Evolutionary conservation across 192 early-diverging fungal genomes (phyloP).

Genomic region (Anaeromyces robustus): DNA sequence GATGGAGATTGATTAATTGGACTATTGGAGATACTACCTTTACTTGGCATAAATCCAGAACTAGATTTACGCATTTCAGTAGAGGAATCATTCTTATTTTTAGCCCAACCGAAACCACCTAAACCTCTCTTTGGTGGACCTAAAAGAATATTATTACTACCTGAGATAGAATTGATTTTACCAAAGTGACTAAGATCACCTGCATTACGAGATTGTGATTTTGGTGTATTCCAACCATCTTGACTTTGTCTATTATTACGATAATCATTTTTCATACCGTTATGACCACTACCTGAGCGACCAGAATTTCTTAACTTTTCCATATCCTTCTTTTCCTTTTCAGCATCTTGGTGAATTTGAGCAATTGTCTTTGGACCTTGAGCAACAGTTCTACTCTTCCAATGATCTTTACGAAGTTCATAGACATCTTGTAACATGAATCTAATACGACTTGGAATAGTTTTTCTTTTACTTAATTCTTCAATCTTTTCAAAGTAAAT

Average conservation of each 20-base stretch:
- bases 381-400: conserved; percentile 48
- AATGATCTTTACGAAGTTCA: conserved; percentile 60
- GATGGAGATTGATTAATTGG: conserved; percentile 1
- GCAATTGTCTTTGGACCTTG: conserved; percentile 80
- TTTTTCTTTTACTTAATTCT: conserved; percentile 49
- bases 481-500: conserved; percentile 72
- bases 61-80: conserved; percentile 12
- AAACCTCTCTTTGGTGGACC: conserved; percentile 23
- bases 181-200: conserved; percentile 68
- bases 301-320: conserved; percentile 38
- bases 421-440: conserved; percentile 86
- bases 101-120: conserved; percentile 22
- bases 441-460: conserved; percentile 70
- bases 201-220: conserved; percentile 25
- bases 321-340: conserved; percentile 41
- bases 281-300: conserved; percentile 4
- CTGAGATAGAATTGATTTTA: conserved; percentile 44
- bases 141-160: conserved; percentile 19
- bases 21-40: conserved; percentile 11
- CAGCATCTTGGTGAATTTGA: conserved; percentile 67
- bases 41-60: conserved; percentile 7
- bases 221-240: conserved; percentile 1
- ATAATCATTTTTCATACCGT: not conserved
- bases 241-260: not conserved
- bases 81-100: conserved; percentile 14